Evolutionary conservation across 225 moss, liverwort and hornwort genomes (phyloP), one percentile per base, ranked within the genome.

Genomic region (Pleurozium schreberi): DNA sequence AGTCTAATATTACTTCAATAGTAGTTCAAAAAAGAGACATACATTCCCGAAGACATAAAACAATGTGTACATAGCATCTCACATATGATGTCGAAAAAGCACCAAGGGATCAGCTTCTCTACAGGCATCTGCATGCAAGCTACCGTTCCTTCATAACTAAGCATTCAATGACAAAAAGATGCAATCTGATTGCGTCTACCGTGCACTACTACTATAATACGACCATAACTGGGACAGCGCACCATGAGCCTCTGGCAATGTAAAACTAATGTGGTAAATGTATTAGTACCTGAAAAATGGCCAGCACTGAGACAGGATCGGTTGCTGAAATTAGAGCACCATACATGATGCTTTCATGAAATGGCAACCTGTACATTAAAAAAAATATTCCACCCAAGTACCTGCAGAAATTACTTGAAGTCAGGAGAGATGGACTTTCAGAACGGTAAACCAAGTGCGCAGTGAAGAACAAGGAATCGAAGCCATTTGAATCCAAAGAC

Each of bases 261-360:
- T 58, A 81, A 81, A 87, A 81, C 58, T 70, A 81, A 73, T 80
- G 53, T 71, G 66, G n/a, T 58, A 80, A 64, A 83, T 65, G 57
- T 58, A 85, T 82, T 66, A 58, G 81, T 92, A 96, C 96, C 95
- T 97, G 97, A 88, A 99, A 99, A 87, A 99, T 97, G 83, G 92
- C 99, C 90, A 99, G 84, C 62, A 99, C 99, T 85, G 99, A 97
- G 86, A 99, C 99, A 85, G 99, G 99, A 95, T 99, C 99, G 47
- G 99, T 99, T 85, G 99, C 99, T 61, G 99, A 99, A 80, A 99
- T 99, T 76, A 99, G 94, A 77, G 99, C 96, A 64, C 99, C 99
- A 91, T 96, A 99, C 91, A 99, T 99, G 84, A 99, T 88, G 91
- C 96, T 96, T 90, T 99, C 99, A 90, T 95, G 95, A 59, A 99